Evolutionary conservation across 148 eudicot genomes (phyloP).

Genomic region (Cornus florida): DNA sequence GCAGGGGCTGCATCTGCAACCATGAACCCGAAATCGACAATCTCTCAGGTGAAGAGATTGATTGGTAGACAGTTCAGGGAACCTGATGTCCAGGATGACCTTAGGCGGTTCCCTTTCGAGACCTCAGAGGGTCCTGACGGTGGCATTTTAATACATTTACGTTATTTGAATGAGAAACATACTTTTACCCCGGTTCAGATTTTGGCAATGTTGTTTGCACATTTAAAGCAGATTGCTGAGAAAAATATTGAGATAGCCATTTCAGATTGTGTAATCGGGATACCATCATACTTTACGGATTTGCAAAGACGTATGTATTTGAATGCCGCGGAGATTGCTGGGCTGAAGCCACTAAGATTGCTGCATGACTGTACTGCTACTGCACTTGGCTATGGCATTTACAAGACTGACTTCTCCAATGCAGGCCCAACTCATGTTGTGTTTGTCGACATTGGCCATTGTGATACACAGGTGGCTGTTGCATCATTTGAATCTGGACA

Average conservation of each 20-base stretch:
- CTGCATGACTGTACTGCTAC: conserved; percentile 95
- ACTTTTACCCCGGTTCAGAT: conserved; percentile 77
- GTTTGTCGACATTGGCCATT: conserved; percentile 95
- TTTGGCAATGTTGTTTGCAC: conserved; percentile 87
- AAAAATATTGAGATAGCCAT: conserved; percentile 52
- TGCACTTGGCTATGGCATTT: conserved; percentile 92
- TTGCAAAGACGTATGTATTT: conserved; percentile 71
- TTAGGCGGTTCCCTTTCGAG: conserved; percentile 66
- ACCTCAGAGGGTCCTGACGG: conserved; percentile 78
- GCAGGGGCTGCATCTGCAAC: conserved; percentile 89
- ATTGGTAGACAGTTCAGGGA: conserved; percentile 61
- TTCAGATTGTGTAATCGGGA: conserved; percentile 75
- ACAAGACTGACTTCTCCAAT: conserved; percentile 57
- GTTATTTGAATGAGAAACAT: conserved; percentile 53
- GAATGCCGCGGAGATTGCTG: conserved; percentile 74
- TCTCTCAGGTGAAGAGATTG: conserved; percentile 86
- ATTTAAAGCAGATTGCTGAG: conserved; percentile 75
- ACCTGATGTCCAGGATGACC: conserved; percentile 60
- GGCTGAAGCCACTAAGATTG: conserved; percentile 66
- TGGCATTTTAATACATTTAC: conserved; percentile 62
- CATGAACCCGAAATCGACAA: conserved; percentile 82
- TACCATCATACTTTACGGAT: conserved; percentile 82
- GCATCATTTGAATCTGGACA: conserved; percentile 56
- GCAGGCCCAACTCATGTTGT: conserved; percentile 46
- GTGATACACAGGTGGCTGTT: conserved; percentile 89